Evolutionary conservation across 106 monocot genomes (phyloP).

Genomic region (Triglochin maritima): DNA sequence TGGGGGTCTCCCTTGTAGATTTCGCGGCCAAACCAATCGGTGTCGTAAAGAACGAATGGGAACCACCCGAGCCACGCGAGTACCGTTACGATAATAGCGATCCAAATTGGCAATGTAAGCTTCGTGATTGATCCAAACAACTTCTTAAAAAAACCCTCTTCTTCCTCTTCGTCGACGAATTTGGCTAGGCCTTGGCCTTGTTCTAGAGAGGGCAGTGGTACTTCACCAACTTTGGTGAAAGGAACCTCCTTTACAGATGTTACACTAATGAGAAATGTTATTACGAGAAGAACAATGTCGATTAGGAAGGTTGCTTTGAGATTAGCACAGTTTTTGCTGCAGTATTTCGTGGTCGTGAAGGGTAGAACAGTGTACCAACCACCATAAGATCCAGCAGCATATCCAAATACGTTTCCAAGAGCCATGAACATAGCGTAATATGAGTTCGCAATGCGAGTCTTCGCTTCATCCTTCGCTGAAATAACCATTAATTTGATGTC

Average conservation of each 20-base stretch:
- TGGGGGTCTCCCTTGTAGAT: constrained; percentile 77
- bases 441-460: constrained; percentile 82
- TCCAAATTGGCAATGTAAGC: constrained; percentile 59
- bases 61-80: constrained; percentile 88
- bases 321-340: constrained; percentile 72
- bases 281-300: constrained; percentile 52
- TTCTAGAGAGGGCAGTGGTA: constrained; percentile 12
- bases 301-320: constrained; percentile 87
- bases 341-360: constrained; percentile 63
- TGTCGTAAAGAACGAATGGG: constrained; percentile 76
- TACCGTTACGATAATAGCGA: constrained; percentile 61
- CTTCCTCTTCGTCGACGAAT: neutral
- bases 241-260: constrained; percentile 54
- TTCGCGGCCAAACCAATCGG: constrained; percentile 97
- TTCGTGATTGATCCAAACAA: constrained; percentile 57
- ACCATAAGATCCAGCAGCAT: constrained; percentile 76
- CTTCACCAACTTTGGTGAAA: constrained; percentile 9
- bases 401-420: constrained; percentile 80
- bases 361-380: constrained; percentile 70
- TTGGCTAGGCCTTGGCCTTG: constrained; percentile 20
- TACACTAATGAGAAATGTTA: constrained; percentile 56
- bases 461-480: constrained; percentile 69
- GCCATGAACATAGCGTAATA: constrained; percentile 97
- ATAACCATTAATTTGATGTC: neutral
- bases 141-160: constrained; percentile 83